phyloP scores from a whole-genome alignment of 1,284 basidiomycete species.

The Volvariella volvacea region DNA sequence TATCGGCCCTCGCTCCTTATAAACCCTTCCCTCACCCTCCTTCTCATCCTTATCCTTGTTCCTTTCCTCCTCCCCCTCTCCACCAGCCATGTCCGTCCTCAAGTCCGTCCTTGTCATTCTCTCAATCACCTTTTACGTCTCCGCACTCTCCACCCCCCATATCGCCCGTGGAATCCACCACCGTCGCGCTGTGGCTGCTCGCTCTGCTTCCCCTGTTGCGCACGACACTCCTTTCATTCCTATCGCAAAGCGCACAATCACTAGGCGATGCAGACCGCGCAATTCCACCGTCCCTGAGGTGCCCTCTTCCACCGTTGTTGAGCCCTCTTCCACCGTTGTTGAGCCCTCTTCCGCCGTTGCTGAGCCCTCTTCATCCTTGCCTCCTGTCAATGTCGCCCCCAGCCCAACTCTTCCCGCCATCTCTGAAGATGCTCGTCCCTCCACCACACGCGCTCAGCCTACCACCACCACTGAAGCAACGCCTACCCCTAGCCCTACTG shows the following conservation, averaged over 20 bases:
- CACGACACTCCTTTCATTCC: conserved; percentile 15
- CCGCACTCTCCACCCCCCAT: conserved; percentile 42
- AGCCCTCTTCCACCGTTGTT: conserved; percentile 11
- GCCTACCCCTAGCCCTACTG: conserved; percentile 2
- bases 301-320: conserved; percentile 13
- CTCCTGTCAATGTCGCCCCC: conserved; percentile 4
- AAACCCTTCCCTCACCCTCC: conserved; percentile 9
- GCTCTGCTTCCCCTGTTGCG: conserved; percentile 23
- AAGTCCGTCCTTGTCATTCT: conserved; percentile 40
- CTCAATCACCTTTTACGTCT: conserved; percentile 34
- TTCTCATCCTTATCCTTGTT: conserved; percentile 13
- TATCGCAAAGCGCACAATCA: conserved; percentile 12
- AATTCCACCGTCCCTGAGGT: conserved; percentile 24
- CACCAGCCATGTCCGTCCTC: conserved; percentile 34
- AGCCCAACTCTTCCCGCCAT: conserved; percentile 13
- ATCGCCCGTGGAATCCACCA: conserved; percentile 26
- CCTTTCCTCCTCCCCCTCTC: conserved; percentile 6
- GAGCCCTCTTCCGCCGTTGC: conserved; percentile 9
- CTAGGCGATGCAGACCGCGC: conserved; percentile 38
- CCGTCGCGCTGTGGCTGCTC: conserved; percentile 31
- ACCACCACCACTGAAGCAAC: conserved; percentile 10
- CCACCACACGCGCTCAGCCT: conserved; percentile 11
- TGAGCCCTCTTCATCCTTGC: conserved; percentile 8
- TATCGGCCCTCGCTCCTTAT: conserved; percentile 11
- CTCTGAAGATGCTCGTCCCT: conserved; percentile 11